A percentile compares a stretch with the other conserved stretches of the same genome.
These are phyloP conservation scores for Wickerhamomyces sydowiorum DNA, from an alignment of 805 yeast species.

Conservation along the genomic window DNA sequence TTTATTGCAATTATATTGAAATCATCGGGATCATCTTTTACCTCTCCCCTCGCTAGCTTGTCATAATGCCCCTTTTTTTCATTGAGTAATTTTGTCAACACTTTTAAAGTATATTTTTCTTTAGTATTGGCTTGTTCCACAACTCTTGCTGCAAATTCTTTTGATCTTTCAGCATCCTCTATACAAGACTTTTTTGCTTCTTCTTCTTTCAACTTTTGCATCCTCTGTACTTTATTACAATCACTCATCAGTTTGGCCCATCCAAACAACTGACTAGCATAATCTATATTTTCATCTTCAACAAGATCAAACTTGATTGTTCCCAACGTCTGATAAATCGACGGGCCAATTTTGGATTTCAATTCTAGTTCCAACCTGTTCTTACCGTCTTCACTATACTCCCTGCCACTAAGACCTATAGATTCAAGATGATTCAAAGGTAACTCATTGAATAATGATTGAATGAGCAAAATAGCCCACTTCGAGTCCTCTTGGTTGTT, in stretches of 20 bases:
- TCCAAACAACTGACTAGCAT: constrained; percentile 14
- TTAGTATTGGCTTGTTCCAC: constrained; percentile 4
- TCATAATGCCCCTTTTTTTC: constrained; percentile 14
- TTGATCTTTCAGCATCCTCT: not conserved
- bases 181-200: not conserved
- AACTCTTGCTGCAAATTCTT: constrained; percentile 8
- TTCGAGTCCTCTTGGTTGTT: constrained; percentile 2
- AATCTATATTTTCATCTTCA: constrained; percentile 2
- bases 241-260: constrained; percentile 13
- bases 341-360: constrained; percentile 4
- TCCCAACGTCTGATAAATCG: constrained; percentile 10
- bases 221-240: not conserved
- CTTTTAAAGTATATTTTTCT: constrained; percentile 9
- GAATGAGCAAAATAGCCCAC: constrained; percentile 1
- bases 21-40: constrained; percentile 11
- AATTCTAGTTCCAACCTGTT: not conserved
- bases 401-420: constrained; percentile 1
- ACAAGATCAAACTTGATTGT: constrained; percentile 2
- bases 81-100: constrained; percentile 17
- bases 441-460: constrained; percentile 2
- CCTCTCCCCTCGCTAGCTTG: constrained; percentile 13
- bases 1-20: constrained; percentile 11
- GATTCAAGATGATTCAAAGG: constrained; percentile 1
- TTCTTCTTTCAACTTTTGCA: constrained; percentile 3
- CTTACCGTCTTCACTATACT: not conserved